Conservation (phyloP, 2,329 filamentous ascomycete species). For the Botrytis byssoidea region DNA sequence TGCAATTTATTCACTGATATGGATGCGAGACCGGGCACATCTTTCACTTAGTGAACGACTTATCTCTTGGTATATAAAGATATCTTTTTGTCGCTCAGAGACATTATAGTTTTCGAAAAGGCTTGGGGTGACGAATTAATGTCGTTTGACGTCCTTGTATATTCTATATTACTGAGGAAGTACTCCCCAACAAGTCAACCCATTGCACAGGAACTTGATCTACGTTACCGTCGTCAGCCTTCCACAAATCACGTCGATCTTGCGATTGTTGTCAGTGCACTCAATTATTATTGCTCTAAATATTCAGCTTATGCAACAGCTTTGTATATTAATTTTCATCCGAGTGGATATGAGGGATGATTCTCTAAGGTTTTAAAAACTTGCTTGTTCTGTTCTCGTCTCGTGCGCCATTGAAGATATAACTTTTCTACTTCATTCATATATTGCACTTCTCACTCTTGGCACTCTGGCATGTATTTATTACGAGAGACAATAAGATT, state of each 20-base stretch:
- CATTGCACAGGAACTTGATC: background rate
- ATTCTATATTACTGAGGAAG: background rate
- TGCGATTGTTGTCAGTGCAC: background rate
- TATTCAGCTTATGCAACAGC: too few relatives aligned
- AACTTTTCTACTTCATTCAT: background rate
- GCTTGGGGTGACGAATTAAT: too few relatives aligned
- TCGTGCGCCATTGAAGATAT: background rate
- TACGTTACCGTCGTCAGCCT: too few relatives aligned
- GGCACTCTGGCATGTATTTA: background rate
- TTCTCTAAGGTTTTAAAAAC: background rate
- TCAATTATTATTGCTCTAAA: background rate
- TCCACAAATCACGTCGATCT: too few relatives aligned
- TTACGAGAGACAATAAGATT: background rate
- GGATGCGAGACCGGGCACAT: accelerated
- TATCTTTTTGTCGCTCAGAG: too few relatives aligned
- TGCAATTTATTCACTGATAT: background rate
- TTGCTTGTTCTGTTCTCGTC: background rate
- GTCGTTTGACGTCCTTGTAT: too few relatives aligned
- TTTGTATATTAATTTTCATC: background rate
- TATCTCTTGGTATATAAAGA: background rate
- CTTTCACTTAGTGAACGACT: background rate
- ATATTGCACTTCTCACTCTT: background rate
- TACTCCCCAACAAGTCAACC: background rate
- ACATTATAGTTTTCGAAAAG: too few relatives aligned
- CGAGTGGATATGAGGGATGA: accelerated